Evolutionary conservation across 2,329 filamentous ascomycete species (phyloP), one percentile per base, ranked within the genome.

Genomic region (Eutypella sp.): DNA sequence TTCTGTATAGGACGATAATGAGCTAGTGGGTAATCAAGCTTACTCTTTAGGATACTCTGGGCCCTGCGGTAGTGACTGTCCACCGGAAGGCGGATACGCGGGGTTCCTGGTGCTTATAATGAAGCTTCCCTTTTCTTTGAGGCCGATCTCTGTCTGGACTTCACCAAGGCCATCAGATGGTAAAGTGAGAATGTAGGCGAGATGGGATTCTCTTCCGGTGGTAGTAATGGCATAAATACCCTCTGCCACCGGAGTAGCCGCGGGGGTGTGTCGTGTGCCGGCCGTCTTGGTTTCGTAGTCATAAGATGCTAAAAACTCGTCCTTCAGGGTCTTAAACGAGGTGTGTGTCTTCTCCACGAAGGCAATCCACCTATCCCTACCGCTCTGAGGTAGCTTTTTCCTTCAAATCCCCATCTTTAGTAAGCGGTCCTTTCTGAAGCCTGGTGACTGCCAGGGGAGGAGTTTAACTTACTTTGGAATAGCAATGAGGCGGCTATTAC

Each of bases 101-200:
- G 90, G 90, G 55, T 95, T 96, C 68, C 90, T 89, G 24, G 87
- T 82, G 53, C 83, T 88, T 43, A 92, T 66, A 43, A 92, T 77
- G 65, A 90, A 95, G 62, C 85, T 88, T 1, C 87, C 89, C 53
- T 84, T 81, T 25, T 79, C 67, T 33, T 76, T 73, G 6, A 96
- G 63, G 0, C 90, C 89, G 11, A 96, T 74, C 46, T 89, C 82
- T 33, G 79, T 73, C 65, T 95, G 89, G 0, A 93, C 75, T 41
- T 89, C 79, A 1, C 83, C 84, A 2, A 87, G 62, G 15, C 36
- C 36, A 47, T 86, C 70, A 3, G 76, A 69, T 0, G 89, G 89
- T 23, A 92, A 75, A 0, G 88, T 95, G 40, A 90, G 69, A 47
- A 90, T 78, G 59, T 96, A 96, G 1, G 78, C 86, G 8, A 96